These are phyloP conservation scores for Exophiala mesophila DNA, from an alignment of 2,329 filamentous ascomycete genomes.

Conservation along the genomic window DNA sequence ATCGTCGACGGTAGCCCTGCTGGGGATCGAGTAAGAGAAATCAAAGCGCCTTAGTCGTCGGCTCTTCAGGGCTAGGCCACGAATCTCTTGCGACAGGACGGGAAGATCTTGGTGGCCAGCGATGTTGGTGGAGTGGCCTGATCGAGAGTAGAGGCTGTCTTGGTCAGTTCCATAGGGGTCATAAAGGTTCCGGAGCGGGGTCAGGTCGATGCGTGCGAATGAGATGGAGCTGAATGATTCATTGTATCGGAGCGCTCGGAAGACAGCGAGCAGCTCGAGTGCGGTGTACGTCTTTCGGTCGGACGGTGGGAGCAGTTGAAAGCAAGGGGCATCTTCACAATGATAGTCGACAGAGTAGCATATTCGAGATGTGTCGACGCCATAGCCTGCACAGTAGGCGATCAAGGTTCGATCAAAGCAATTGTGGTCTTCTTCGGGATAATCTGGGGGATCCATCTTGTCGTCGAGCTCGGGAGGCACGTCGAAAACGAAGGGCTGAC, in stretches of 20 bases:
- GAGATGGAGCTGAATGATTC: constrained; percentile 64
- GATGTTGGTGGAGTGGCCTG: constrained; percentile 50
- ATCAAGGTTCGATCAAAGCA: constrained; percentile 63
- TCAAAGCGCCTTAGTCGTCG: constrained; percentile 59
- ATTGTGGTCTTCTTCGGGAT: constrained; percentile 52
- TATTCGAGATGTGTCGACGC: constrained; percentile 62
- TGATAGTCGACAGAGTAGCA: constrained; percentile 57
- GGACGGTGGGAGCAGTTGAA: constrained; percentile 57
- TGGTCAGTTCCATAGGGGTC: constrained; percentile 59
- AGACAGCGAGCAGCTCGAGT: constrained; percentile 63
- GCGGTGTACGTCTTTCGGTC: constrained; percentile 48
- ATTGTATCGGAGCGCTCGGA: constrained; percentile 65
- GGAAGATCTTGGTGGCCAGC: constrained; percentile 52
- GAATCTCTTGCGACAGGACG: constrained; percentile 63
- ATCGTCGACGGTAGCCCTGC: constrained; percentile 5
- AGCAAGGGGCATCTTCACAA: constrained; percentile 63
- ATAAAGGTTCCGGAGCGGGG: constrained; percentile 56
- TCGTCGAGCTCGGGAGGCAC: constrained; percentile 55
- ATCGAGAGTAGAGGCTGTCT: constrained; percentile 57
- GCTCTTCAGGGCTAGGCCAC: constrained; percentile 62
- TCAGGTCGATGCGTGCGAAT: constrained; percentile 60
- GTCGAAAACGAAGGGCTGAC: constrained; percentile 58
- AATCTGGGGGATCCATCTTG: constrained; percentile 43
- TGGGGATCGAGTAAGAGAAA: constrained; percentile 51
- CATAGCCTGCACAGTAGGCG: constrained; percentile 66